Conservation (phyloP, 2,329 filamentous ascomycete species). For the Colletotrichum horii region DNA sequence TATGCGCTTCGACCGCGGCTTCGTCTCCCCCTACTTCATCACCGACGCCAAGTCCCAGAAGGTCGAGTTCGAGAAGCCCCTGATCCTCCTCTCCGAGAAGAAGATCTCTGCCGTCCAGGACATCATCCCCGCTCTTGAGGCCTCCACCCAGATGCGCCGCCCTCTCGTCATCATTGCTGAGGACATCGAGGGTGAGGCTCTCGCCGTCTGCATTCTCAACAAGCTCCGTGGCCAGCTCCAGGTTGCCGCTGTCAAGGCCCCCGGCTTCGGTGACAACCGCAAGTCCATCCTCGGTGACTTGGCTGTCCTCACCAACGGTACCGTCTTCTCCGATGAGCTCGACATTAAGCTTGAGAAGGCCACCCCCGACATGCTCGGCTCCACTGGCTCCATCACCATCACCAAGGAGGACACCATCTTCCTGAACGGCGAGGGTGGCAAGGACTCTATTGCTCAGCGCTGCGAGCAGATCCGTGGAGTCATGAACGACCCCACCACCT, state of each 20-base stretch:
- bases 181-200: conserved; percentile 97
- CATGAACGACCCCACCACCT: conserved; percentile 91
- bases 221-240: conserved; percentile 99
- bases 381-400: conserved; percentile 97
- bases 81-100: conserved; percentile 99
- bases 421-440: conserved; percentile 94
- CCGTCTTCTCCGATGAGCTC: conserved; percentile 97
- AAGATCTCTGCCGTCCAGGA: conserved; percentile 99
- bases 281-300: conserved; percentile 99
- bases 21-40: conserved; percentile 99
- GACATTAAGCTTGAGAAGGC: conserved; percentile 99
- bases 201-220: conserved; percentile 99
- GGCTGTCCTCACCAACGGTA: conserved; percentile 93
- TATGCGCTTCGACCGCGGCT: conserved; percentile 99
- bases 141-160: conserved; percentile 92
- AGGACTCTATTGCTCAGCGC: conserved; percentile 91
- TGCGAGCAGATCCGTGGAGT: conserved; percentile 99
- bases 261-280: conserved; percentile 99
- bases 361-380: conserved; percentile 93
- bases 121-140: conserved; percentile 97
- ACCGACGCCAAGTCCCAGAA: conserved; percentile 98
- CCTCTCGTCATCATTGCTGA: conserved; percentile 98
- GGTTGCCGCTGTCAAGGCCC: conserved; percentile 97
- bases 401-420: conserved; percentile 99
- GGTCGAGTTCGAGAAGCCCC: conserved; percentile 99